Percentiles rank a stretch among this genome's conserved stretches.
phyloP scores from a whole-genome alignment of 441 rosid species.

The Erysimum pusillum region DNA sequence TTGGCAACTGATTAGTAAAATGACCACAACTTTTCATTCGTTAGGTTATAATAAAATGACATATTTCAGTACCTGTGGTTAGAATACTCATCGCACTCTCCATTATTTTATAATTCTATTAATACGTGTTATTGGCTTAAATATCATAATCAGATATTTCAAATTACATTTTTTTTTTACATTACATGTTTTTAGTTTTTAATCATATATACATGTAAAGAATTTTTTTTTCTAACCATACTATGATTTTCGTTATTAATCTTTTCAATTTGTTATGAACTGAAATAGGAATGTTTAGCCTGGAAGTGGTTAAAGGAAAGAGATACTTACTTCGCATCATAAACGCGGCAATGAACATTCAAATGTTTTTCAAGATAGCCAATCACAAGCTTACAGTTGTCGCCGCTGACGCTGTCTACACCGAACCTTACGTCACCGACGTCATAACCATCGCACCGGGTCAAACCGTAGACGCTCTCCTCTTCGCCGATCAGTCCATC shows the following conservation, averaged over 20 bases:
- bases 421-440: conserved; percentile 70
- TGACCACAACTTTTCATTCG: background rate
- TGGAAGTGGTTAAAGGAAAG: conserved; percentile 67
- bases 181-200: too few relatives aligned
- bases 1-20: background rate
- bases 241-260: background rate
- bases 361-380: conserved; percentile 86
- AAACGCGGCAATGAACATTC: conserved; percentile 92
- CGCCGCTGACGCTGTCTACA: conserved; percentile 77
- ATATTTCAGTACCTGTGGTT: background rate
- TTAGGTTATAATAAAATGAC: background rate
- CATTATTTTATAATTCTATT: background rate
- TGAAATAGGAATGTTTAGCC: conserved; percentile 60
- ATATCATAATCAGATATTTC: background rate
- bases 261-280: background rate
- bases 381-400: conserved; percentile 81
- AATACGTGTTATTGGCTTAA: background rate
- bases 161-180: background rate
- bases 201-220: too few relatives aligned
- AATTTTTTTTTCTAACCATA: too few relatives aligned
- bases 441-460: conserved; percentile 77
- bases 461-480: conserved; percentile 80
- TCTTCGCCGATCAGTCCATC: conserved; percentile 63
- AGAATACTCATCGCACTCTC: background rate
- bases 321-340: conserved; percentile 79